Evolutionary conservation across 805 yeast genomes (phyloP).

Genomic region (Pichia kluyveri): DNA sequence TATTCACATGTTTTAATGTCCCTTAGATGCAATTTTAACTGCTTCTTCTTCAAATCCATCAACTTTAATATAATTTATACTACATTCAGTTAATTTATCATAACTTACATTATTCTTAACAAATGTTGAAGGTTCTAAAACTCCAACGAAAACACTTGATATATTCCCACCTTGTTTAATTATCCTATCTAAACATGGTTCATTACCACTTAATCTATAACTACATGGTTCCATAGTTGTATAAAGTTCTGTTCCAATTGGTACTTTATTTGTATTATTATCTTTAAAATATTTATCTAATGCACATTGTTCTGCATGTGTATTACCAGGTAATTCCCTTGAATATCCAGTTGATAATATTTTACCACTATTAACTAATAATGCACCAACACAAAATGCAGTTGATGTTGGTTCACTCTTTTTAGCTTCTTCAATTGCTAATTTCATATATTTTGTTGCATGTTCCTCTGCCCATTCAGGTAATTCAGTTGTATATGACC

Average conservation of each 20-base stretch:
- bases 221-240: conserved; percentile 99
- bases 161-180: conserved; percentile 22
- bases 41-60: conserved; percentile 76
- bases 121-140: conserved; percentile 82
- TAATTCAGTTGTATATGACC: conserved; percentile 68
- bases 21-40: conserved; percentile 60
- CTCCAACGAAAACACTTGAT: conserved; percentile 81
- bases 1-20: conserved; percentile 41
- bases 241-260: conserved; percentile 71
- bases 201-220: conserved; percentile 76
- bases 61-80: conserved; percentile 66
- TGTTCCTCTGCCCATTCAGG: conserved; percentile 77
- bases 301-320: conserved; percentile 97
- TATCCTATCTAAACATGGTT: conserved; percentile 81
- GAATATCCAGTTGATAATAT: conserved; percentile 80
- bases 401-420: conserved; percentile 77
- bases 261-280: conserved; percentile 36
- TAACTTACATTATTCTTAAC: conserved; percentile 68
- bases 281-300: conserved; percentile 55
- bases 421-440: conserved; percentile 70
- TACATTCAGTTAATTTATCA: conserved; percentile 41
- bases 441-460: conserved; percentile 54
- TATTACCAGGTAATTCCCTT: conserved; percentile 86
- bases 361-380: conserved; percentile 56
- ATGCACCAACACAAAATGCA: conserved; percentile 93